Evolutionary conservation across 345 rosid species (phyloP).

Genomic region (Mangifera indica): DNA sequence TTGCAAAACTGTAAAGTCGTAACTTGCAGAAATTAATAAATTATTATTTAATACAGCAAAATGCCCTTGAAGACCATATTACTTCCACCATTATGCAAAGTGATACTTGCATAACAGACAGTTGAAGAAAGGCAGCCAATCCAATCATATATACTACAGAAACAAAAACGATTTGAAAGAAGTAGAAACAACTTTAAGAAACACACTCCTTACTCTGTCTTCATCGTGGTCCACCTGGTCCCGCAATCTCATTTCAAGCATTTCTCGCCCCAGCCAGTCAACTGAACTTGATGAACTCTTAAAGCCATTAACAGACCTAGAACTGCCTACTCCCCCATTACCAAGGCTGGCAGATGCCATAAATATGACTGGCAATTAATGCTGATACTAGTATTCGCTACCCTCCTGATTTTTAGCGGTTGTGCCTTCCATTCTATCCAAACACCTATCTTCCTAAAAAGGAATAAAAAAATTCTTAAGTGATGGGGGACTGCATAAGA

Average conservation of each 20-base stretch:
- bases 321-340: constrained; percentile 94
- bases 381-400: constrained; percentile 37
- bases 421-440: constrained; percentile 43
- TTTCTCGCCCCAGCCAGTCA: constrained; percentile 94
- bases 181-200: constrained; percentile 10
- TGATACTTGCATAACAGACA: neutral
- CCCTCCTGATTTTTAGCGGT: constrained; percentile 31
- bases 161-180: neutral
- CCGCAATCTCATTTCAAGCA: constrained; percentile 89
- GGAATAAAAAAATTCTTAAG: constrained; percentile 27
- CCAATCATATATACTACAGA: neutral
- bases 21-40: neutral
- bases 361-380: constrained; percentile 21
- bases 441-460: constrained; percentile 46
- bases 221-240: constrained; percentile 80
- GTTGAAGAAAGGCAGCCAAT: neutral
- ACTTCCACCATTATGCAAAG: neutral
- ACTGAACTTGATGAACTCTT: constrained; percentile 92
- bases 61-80: constrained; percentile 7
- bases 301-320: constrained; percentile 79
- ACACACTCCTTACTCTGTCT: constrained; percentile 61
- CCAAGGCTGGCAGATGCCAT: constrained; percentile 92
- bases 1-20: neutral
- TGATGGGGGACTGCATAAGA: constrained; percentile 22
- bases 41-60: constrained; percentile 7